Evolutionary conservation across 345 rosid genomes (phyloP).

Genomic region (Eucalyptus cloeziana): DNA sequence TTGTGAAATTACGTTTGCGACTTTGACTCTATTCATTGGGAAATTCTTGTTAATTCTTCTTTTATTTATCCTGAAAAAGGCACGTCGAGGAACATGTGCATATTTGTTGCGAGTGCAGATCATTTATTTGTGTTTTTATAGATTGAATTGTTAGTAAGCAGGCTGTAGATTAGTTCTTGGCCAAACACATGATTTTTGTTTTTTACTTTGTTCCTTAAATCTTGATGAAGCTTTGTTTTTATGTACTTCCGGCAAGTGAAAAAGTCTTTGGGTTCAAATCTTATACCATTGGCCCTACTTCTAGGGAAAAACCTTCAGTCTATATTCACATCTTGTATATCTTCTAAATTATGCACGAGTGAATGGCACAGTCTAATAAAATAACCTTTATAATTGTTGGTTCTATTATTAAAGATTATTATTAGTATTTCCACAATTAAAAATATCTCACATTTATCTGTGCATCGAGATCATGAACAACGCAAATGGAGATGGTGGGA

Average conservation of each 20-base stretch:
- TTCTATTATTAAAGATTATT: background rate
- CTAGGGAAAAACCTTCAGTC: background rate
- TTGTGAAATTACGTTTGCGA: background rate
- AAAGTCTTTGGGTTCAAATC: background rate
- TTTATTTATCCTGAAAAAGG: background rate
- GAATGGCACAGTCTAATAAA: background rate
- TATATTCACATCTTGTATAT: background rate
- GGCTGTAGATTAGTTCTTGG: background rate
- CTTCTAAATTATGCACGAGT: background rate
- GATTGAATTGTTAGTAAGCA: background rate
- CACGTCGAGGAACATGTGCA: background rate
- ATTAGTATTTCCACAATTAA: background rate
- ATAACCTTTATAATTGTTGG: background rate
- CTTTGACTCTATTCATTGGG: background rate
- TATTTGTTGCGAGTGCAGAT: background rate
- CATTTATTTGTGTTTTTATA: background rate
- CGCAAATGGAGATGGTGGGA: constrained; percentile 78
- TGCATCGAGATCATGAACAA: constrained; percentile 56
- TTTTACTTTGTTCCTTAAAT: too few relatives aligned
- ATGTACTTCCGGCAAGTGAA: background rate
- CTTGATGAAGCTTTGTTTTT: background rate
- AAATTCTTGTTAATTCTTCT: background rate
- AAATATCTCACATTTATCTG: background rate
- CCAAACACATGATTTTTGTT: background rate
- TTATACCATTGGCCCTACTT: background rate